Percentiles rank a stretch among this genome's conserved stretches.
Conservation (phyloP, 768 basidiomycete species). For the Amanita molliuscula region DNA sequence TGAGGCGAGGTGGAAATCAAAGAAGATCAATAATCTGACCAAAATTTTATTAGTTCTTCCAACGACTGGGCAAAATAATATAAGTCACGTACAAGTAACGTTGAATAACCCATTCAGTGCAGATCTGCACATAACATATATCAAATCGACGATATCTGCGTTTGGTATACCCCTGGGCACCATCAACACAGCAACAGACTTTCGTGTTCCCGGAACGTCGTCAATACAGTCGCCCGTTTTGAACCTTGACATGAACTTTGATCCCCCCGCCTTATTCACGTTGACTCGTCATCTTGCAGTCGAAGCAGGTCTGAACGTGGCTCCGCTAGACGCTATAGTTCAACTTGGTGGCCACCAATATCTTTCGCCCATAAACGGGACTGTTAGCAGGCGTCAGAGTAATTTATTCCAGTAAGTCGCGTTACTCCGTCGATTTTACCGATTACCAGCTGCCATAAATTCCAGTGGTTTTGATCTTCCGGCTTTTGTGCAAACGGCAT, state of each 20-base stretch:
- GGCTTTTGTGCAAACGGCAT: conserved; percentile 53
- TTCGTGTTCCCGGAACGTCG: conserved; percentile 40
- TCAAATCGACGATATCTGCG: conserved; percentile 49
- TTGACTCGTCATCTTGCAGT: conserved; percentile 58
- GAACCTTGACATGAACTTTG: conserved; percentile 55
- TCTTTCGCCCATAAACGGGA: conserved; percentile 23
- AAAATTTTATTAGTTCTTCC: conserved; percentile 35
- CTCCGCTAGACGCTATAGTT: conserved; percentile 59
- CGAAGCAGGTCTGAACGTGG: conserved; percentile 47
- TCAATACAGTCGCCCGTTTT: conserved; percentile 48
- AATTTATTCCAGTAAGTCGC: conserved; percentile 43
- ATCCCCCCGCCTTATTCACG: conserved; percentile 60
- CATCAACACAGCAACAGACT: conserved; percentile 43
- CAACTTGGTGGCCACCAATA: conserved; percentile 58
- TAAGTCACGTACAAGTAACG: conserved; percentile 52
- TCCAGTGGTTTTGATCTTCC: conserved; percentile 54
- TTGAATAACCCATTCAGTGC: conserved; percentile 63
- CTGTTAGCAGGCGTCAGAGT: conserved; percentile 23
- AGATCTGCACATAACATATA: conserved; percentile 42
- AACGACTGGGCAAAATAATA: conserved; percentile 57
- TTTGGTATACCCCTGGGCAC: conserved; percentile 54
- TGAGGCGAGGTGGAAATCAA: conserved; percentile 12
- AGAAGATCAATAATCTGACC: background rate
- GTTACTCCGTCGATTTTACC: background rate
- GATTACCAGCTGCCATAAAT: background rate